phyloP scores from a whole-genome alignment of 2,329 filamentous ascomycete genomes.

The Dactylellina leptospora region DNA sequence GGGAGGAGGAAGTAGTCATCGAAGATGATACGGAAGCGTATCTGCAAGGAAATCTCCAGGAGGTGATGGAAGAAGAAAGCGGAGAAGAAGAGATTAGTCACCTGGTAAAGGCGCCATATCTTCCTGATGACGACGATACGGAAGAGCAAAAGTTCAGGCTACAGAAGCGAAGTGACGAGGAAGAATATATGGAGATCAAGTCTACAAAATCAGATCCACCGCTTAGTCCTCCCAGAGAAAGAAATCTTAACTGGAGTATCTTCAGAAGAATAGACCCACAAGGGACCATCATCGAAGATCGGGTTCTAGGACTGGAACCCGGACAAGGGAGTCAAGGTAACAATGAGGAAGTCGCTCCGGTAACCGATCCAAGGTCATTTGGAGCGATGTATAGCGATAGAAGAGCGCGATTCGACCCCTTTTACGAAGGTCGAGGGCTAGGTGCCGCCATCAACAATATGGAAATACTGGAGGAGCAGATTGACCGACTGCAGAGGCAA shows the following conservation, averaged over 20 bases:
- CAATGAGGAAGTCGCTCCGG: too few relatives aligned
- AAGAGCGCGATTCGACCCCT: not conserved
- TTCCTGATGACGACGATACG: not conserved
- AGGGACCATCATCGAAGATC: not conserved
- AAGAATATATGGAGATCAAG: too few relatives aligned
- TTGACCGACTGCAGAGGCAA: too few relatives aligned
- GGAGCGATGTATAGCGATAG: too few relatives aligned
- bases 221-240: too few relatives aligned
- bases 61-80: not conserved
- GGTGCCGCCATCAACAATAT: not conserved
- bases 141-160: not conserved
- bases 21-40: not conserved
- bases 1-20: not conserved
- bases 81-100: not conserved
- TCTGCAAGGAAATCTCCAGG: not conserved
- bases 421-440: not conserved
- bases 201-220: too few relatives aligned
- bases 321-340: not conserved
- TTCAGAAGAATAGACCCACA: not conserved
- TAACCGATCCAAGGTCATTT: too few relatives aligned
- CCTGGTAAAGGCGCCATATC: not conserved
- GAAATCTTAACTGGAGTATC: not conserved
- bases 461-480: not conserved
- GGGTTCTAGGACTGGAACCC: not conserved
- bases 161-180: too few relatives aligned